phyloP scores from a whole-genome alignment of 345 rosid genomes.

The Lumnitzera racemosa region DNA sequence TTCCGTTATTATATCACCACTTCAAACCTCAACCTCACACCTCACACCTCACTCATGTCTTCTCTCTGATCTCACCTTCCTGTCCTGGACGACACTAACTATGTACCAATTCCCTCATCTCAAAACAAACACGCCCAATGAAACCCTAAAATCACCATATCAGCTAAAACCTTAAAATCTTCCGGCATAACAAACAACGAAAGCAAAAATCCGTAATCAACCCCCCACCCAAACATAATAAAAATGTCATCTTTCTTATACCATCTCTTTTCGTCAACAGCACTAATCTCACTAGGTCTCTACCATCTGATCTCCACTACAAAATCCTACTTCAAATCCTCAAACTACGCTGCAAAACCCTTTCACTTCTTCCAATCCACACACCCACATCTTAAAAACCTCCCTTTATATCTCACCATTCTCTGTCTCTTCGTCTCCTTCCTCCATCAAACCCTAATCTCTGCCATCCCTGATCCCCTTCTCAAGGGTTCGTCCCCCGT shows the following conservation, averaged over 20 bases:
- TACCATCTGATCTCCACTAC: slow-evolving; percentile 69
- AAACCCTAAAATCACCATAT: no score
- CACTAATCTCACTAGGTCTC: slow-evolving; percentile 56
- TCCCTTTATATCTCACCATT: slow-evolving; percentile 48
- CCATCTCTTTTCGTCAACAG: slow-evolving; percentile 54
- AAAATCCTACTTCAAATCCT: slow-evolving; percentile 54
- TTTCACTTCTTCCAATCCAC: slow-evolving; percentile 42
- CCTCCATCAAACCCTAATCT: slow-evolving; percentile 54
- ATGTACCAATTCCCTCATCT: no score
- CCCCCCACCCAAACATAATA: background rate
- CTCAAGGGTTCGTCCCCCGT: slow-evolving; percentile 80
- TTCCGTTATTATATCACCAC: no score
- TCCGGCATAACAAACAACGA: no score
- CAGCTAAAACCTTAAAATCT: no score
- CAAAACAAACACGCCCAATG: no score
- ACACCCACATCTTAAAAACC: slow-evolving; percentile 39
- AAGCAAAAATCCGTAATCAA: no score
- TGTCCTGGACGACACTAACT: no score
- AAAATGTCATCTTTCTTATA: slow-evolving; percentile 53
- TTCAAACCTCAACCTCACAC: no score
- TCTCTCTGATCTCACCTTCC: no score
- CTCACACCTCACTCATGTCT: no score
- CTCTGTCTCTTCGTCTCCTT: slow-evolving; percentile 57
- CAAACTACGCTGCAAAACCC: slow-evolving; percentile 78
- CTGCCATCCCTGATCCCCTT: slow-evolving; percentile 78